Conservation (phyloP, 2,329 filamentous ascomycete genomes). For the Penicillium griseofulvum region DNA sequence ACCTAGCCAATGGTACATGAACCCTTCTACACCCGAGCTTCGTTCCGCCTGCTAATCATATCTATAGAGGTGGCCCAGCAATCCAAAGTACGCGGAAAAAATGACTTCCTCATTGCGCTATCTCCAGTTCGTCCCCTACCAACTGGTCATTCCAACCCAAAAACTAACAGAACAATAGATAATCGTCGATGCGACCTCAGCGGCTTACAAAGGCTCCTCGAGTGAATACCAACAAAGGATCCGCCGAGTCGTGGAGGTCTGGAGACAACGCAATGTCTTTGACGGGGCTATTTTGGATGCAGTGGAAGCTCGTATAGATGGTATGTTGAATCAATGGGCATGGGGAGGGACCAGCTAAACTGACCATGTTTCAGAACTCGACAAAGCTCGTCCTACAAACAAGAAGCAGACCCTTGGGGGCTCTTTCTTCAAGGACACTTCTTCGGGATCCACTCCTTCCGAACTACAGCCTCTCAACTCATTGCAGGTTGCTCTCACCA, state of each 20-base stretch:
- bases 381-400: constrained; percentile 52
- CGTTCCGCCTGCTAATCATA: constrained; percentile 21
- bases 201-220: constrained; percentile 87
- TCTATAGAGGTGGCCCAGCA: constrained; percentile 86
- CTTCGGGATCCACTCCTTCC: constrained; percentile 59
- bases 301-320: constrained; percentile 75
- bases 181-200: constrained; percentile 82
- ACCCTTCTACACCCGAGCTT: neutral
- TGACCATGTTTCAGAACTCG: constrained; percentile 48
- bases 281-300: constrained; percentile 74
- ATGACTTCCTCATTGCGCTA: constrained; percentile 90
- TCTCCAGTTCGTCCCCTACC: constrained; percentile 59
- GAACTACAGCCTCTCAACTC: constrained; percentile 76
- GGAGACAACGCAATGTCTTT: constrained; percentile 84
- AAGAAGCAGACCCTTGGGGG: constrained; percentile 61
- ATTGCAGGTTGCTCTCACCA: constrained; percentile 70
- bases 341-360: neutral
- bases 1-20: constrained; percentile 82
- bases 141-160: neutral
- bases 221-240: constrained; percentile 85
- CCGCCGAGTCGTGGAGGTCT: constrained; percentile 87
- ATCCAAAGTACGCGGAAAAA: constrained; percentile 85
- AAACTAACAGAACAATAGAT: constrained; percentile 48
- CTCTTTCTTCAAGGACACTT: constrained; percentile 66
- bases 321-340: constrained; percentile 48